A percentile compares a stretch with the other conserved stretches of the same genome.
These are phyloP conservation scores for Eucalyptus marginata DNA, from an alignment of 345 rosid genomes.

Conservation along the genomic window DNA sequence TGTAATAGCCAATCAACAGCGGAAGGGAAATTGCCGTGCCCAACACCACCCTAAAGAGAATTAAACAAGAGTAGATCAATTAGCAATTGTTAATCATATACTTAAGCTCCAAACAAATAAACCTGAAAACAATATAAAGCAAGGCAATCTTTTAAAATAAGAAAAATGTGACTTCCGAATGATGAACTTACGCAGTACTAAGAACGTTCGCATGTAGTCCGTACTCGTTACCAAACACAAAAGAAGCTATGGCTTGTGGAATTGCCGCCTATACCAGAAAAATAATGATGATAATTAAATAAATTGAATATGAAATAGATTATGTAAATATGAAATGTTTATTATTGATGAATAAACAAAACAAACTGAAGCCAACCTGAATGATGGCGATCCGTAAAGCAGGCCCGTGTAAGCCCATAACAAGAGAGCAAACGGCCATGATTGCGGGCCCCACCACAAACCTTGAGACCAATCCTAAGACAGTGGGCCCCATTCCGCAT, in stretches of 20 bases:
- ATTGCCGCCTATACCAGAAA: conserved; percentile 15
- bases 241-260: conserved; percentile 32
- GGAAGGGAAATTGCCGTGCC: conserved; percentile 63
- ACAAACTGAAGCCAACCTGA: conserved; percentile 1
- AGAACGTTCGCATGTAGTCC: conserved; percentile 31
- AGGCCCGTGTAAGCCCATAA: conserved; percentile 20
- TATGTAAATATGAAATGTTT: no score
- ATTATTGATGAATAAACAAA: neutral
- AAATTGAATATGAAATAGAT: neutral
- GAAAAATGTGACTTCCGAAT: no score
- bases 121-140: neutral
- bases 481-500: conserved; percentile 52
- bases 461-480: conserved; percentile 15
- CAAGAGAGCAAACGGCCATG: conserved; percentile 19
- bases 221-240: conserved; percentile 31
- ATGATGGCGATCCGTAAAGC: conserved; percentile 23
- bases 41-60: conserved; percentile 52
- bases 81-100: neutral
- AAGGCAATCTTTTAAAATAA: neutral
- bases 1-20: conserved; percentile 24
- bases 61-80: neutral
- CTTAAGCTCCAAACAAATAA: neutral
- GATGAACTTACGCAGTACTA: conserved; percentile 16
- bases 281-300: neutral
- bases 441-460: conserved; percentile 16